phyloP scores from a whole-genome alignment of 768 basidiomycete genomes.

The Gloeopeniophorella convolvens region DNA sequence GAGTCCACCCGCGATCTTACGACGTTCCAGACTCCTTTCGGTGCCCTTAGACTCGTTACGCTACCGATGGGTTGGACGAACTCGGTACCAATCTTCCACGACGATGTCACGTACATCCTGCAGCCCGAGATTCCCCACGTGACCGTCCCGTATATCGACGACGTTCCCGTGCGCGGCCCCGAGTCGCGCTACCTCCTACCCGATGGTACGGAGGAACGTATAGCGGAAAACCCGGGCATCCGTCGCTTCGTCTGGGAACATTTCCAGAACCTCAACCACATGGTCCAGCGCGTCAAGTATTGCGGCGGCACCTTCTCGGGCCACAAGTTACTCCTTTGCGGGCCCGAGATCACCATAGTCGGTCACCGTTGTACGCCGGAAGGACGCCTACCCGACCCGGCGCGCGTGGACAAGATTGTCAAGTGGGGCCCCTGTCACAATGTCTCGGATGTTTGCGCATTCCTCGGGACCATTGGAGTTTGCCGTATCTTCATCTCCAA shows the following conservation, averaged over 20 bases:
- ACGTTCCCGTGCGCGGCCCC: constrained; percentile 11
- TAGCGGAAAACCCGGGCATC: background rate
- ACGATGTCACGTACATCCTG: constrained; percentile 29
- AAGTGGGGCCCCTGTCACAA: constrained; percentile 22
- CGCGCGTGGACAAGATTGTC: constrained; percentile 24
- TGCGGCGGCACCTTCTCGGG: background rate
- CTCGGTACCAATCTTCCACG: constrained; percentile 23
- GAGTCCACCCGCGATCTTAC: background rate
- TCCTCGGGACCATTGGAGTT: constrained; percentile 23
- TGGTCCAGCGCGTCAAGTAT: background rate
- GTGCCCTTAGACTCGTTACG: background rate
- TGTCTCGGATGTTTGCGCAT: constrained; percentile 24
- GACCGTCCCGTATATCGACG: constrained; percentile 28
- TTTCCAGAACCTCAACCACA: background rate
- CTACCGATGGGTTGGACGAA: background rate
- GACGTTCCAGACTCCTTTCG: background rate
- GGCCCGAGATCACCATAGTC: constrained; percentile 27
- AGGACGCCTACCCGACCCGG: constrained; percentile 27
- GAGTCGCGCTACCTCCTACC: background rate
- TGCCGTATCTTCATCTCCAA: constrained; percentile 21
- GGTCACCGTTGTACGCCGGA: constrained; percentile 35
- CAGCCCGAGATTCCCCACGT: constrained; percentile 27
- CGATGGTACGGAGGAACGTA: background rate
- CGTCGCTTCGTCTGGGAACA: constrained; percentile 1
- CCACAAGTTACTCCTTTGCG: background rate